Conservation (phyloP, 2,329 filamentous ascomycete genomes). For the Paraconiothyrium brasiliense region DNA sequence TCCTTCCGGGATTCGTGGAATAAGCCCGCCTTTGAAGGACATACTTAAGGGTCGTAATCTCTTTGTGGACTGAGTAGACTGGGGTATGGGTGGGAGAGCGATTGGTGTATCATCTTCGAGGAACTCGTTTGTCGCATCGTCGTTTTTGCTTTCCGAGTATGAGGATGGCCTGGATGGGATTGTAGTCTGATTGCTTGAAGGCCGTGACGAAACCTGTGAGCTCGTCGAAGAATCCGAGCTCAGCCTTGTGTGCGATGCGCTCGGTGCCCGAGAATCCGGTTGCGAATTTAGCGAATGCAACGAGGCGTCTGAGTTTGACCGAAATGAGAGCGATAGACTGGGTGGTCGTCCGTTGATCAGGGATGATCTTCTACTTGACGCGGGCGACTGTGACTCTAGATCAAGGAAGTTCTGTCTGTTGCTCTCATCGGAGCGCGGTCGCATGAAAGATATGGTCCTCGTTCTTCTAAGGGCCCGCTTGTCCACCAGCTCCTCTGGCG, state of each 20-base stretch:
- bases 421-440: conserved; percentile 36
- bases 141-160: conserved; percentile 12
- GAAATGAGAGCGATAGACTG: conserved; percentile 32
- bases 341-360: conserved; percentile 32
- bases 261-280: conserved; percentile 20
- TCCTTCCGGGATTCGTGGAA: conserved; percentile 29
- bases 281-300: conserved; percentile 19
- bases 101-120: background rate
- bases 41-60: conserved; percentile 27
- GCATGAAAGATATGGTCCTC: conserved; percentile 41
- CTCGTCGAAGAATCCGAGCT: conserved; percentile 18
- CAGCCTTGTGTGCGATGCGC: conserved; percentile 15
- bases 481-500: conserved; percentile 29
- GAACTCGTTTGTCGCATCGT: background rate
- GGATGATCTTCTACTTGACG: conserved; percentile 29
- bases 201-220: conserved; percentile 17
- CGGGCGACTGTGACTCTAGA: conserved; percentile 21
- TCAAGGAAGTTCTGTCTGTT: conserved; percentile 22
- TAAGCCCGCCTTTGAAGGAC: conserved; percentile 25
- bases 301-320: conserved; percentile 33
- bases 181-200: conserved; percentile 12
- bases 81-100: conserved; percentile 4
- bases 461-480: conserved; percentile 35
- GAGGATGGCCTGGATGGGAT: conserved; percentile 11
- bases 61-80: conserved; percentile 13